Percentiles rank a stretch among this genome's conserved stretches.
Conservation (phyloP, 352 stramenopile genomes). For the Elongisporangium undulatum region DNA sequence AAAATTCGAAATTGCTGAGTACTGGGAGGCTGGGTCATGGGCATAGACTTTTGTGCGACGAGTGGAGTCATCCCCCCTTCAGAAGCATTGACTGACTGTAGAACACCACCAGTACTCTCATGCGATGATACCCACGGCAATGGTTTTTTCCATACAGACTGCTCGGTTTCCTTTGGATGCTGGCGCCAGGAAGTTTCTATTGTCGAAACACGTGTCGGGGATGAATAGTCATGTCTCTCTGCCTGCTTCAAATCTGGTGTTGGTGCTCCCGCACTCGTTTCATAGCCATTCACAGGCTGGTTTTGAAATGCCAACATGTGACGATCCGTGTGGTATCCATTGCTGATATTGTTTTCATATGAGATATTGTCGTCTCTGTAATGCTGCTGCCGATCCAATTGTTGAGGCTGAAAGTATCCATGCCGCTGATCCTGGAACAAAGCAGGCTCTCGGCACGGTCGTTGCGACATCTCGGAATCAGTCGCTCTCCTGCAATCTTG, state of each 20-base stretch:
- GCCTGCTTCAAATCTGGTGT: conserved; percentile 5
- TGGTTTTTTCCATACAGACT: not conserved
- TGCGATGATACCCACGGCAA: not conserved
- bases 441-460: not conserved
- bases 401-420: not conserved
- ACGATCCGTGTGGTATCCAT: conserved; percentile 3
- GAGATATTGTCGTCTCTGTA: not conserved
- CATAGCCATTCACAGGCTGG: not conserved
- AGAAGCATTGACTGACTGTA: not conserved
- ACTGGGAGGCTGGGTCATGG: not conserved
- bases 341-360: not conserved
- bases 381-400: not conserved
- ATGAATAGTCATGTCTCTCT: conserved; percentile 7
- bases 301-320: conserved; percentile 3
- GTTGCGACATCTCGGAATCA: not conserved
- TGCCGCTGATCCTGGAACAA: not conserved
- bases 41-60: conserved; percentile 12
- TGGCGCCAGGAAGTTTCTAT: conserved; percentile 7
- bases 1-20: conserved; percentile 45
- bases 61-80: conserved; percentile 6
- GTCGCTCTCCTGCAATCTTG: not conserved
- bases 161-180: not conserved
- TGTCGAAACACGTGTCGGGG: conserved; percentile 8
- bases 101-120: not conserved
- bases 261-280: not conserved